Evolutionary conservation across 257 asterid genomes (phyloP).

Genomic region (Gentiana straminea): DNA sequence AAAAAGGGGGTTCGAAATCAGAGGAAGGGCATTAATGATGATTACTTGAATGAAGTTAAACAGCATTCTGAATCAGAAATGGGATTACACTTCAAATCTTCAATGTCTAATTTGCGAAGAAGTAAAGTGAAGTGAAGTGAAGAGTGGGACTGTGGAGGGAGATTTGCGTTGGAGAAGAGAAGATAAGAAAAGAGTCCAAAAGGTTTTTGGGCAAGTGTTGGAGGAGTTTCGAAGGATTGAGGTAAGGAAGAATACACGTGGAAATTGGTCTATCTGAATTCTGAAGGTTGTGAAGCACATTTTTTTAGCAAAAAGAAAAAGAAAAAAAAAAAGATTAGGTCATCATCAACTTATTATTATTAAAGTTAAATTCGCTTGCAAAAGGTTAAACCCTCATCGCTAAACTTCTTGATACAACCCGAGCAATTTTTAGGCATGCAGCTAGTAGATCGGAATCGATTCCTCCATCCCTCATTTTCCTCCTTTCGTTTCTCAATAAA

Average conservation of each 20-base stretch:
- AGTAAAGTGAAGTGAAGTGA: background rate
- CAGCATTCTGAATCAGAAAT: background rate
- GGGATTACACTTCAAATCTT: background rate
- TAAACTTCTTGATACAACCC: too few species aligned
- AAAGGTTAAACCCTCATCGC: too few species aligned
- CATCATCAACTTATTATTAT: too few species aligned
- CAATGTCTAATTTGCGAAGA: background rate
- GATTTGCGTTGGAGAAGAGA: background rate
- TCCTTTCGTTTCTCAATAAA: too few species aligned
- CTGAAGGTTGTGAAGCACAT: constrained; percentile 1
- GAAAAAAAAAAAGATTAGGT: too few species aligned
- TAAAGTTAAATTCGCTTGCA: too few species aligned
- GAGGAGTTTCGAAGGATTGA: constrained; percentile 14
- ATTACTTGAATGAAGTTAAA: background rate
- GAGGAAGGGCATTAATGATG: background rate
- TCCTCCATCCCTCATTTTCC: too few species aligned
- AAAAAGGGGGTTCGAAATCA: background rate
- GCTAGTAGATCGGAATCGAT: too few species aligned
- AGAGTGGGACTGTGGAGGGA: background rate
- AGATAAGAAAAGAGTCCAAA: constrained; percentile 3
- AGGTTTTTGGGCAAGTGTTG: constrained; percentile 17
- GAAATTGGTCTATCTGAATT: constrained; percentile 30
- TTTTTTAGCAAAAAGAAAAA: too few species aligned
- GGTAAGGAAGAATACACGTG: constrained; percentile 58
- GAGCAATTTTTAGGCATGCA: too few species aligned